Evolutionary conservation across 2,329 filamentous ascomycete species (phyloP), one percentile per base, ranked within the genome.

Genomic region (Diaporthe caulivora): DNA sequence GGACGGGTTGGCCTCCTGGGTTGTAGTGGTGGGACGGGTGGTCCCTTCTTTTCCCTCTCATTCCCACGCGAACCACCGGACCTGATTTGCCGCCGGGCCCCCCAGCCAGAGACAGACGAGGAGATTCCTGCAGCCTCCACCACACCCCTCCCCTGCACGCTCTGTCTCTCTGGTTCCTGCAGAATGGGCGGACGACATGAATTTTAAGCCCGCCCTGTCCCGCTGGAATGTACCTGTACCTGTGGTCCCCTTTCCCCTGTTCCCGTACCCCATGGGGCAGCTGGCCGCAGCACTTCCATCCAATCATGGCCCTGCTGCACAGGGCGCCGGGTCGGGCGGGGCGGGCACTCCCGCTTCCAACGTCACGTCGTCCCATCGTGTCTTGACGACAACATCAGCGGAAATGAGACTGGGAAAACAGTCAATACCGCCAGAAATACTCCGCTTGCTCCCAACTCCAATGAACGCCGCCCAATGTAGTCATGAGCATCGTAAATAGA

Each of bases 251-350:
- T n/a, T 47, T 26, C 11, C 42, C 76, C 77, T 70, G 71, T 74
- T 21, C 31, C 62, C 31, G 29, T 65, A 24, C 57, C 57, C 57
- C 57, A 62, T 62, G 57, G 57, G 57, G 57, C 57, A 60, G 57
- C 15, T 65, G 21, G 37, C 57, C n/a, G n/a, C 57, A 26, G 37
- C 44, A 26, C 21, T 21, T 79, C 78, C 79, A 77, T 84, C 87
- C 88, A 90, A 89, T 90, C 87, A 89, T 86, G 62, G 83, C 44
- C 84, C 78, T 85, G 86, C 82, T 87, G 83, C 83, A 82, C 85
- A 85, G 81, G 82, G 77, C 80, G 29, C 44, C 62, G 62, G 62
- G 44, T 65, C 29, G 18, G 47, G 15, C 29, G 26, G 57, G 11
- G 62, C 62, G 62, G 62, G 44, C 62, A 13, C 44, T 65, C 62